phyloP scores from a whole-genome alignment of 2,329 filamentous ascomycete species.

The Scolecobasidium constrictum region DNA sequence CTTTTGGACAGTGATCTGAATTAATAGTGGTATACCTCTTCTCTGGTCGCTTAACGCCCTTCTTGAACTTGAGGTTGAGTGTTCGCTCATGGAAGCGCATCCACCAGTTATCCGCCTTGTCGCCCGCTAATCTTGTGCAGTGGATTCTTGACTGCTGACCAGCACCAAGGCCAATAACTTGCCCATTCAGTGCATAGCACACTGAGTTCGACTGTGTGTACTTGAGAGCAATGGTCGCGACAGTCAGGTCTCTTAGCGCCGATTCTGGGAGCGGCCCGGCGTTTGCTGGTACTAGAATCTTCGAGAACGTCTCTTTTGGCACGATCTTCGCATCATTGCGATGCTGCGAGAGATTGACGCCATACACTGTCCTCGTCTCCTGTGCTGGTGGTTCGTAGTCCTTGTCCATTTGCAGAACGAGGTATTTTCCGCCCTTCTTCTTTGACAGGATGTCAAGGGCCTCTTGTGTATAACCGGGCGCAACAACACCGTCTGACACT shows the following conservation, averaged over 20 bases:
- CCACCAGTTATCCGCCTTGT: conserved; percentile 99
- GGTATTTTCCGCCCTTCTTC: conserved; percentile 97
- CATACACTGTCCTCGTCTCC: conserved; percentile 83
- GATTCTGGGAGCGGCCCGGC: conserved; percentile 60
- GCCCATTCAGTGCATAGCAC: conserved; percentile 90
- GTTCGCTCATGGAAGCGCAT: conserved; percentile 92
- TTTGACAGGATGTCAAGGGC: conserved; percentile 87
- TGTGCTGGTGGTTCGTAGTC: conserved; percentile 63
- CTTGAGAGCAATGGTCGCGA: conserved; percentile 94
- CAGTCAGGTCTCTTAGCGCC: conserved; percentile 79
- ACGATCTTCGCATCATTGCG: conserved; percentile 86
- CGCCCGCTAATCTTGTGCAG: conserved; percentile 91
- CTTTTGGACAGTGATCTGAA: no score
- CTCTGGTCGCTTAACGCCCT: conserved; percentile 89
- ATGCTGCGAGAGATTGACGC: conserved; percentile 76
- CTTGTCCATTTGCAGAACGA: conserved; percentile 89
- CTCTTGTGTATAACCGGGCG: conserved; percentile 72
- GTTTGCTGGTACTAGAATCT: conserved; percentile 60
- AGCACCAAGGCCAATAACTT: conserved; percentile 86
- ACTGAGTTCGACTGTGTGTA: conserved; percentile 99
- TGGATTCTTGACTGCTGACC: conserved; percentile 97
- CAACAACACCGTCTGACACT: conserved; percentile 94
- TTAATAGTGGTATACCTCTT: conserved; percentile 52
- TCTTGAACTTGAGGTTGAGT: conserved; percentile 88
- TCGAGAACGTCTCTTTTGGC: conserved; percentile 69